These are phyloP conservation scores for Chaetomium strumarium DNA, from an alignment of 2,329 filamentous ascomycete genomes.

Conservation along the genomic window DNA sequence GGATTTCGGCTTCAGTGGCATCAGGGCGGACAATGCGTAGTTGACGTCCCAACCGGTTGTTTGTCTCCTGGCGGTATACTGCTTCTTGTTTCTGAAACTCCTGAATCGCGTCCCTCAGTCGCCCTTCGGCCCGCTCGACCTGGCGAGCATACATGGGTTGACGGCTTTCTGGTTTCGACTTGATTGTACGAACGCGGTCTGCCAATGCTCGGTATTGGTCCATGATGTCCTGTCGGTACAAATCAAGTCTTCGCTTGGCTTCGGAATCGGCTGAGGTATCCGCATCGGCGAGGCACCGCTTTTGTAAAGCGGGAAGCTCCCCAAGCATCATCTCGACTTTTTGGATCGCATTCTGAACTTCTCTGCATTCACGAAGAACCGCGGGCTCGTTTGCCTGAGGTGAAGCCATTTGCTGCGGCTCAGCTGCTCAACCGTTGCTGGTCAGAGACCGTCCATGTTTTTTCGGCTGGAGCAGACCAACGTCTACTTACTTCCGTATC, in stretches of 20 bases:
- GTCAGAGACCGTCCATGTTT: not conserved
- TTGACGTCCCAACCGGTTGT: conserved; percentile 81
- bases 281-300: conserved; percentile 65
- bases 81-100: conserved; percentile 76
- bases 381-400: conserved; percentile 57
- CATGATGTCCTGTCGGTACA: conserved; percentile 74
- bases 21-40: conserved; percentile 85
- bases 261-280: conserved; percentile 63
- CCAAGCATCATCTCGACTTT: conserved; percentile 67
- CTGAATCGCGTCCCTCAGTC: conserved; percentile 74
- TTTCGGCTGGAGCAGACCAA: not conserved
- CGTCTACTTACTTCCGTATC: conserved; percentile 2
- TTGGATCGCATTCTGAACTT: conserved; percentile 72
- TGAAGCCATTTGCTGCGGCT: not conserved
- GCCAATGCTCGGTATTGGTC: conserved; percentile 72
- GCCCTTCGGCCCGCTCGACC: conserved; percentile 72
- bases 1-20: conserved; percentile 71
- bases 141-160: conserved; percentile 70
- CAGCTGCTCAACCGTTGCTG: not conserved
- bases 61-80: conserved; percentile 70
- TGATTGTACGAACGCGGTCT: conserved; percentile 73
- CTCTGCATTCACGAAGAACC: conserved; percentile 78
- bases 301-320: conserved; percentile 65
- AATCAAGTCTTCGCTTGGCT: conserved; percentile 64
- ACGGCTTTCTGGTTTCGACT: conserved; percentile 71